Evolutionary conservation across 2,329 filamentous ascomycete genomes (phyloP).

Genomic region (Talaromyces sp.): DNA sequence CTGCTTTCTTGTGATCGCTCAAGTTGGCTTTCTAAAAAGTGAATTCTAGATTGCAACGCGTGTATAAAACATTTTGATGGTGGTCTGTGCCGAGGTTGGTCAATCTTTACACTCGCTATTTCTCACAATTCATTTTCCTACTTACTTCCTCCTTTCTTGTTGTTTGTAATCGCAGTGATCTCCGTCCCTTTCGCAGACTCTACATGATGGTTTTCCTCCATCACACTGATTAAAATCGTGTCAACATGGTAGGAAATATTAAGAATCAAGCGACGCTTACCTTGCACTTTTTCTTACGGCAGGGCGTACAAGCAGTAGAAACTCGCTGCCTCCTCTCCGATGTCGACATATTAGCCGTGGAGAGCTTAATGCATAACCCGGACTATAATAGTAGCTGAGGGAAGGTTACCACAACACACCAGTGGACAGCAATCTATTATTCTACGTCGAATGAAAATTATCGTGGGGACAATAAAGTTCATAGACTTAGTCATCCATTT

Average conservation of each 20-base stretch:
- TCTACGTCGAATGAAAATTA: no score
- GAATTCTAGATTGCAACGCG: background rate
- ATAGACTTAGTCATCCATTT: no score
- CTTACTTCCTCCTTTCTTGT: background rate
- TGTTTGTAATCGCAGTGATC: background rate
- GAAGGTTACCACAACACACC: no score
- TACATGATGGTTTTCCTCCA: background rate
- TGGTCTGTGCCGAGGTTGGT: background rate
- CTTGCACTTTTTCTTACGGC: background rate
- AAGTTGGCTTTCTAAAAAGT: background rate
- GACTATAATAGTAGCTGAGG: no score
- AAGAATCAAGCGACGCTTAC: background rate
- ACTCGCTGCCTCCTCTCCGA: background rate
- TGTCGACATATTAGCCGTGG: background rate
- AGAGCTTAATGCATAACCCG: no score
- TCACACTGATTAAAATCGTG: background rate
- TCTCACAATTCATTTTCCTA: no score
- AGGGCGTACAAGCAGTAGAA: background rate
- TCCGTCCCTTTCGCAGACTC: background rate
- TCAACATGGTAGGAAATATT: background rate
- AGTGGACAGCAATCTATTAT: no score
- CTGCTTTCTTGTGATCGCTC: background rate
- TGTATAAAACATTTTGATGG: background rate
- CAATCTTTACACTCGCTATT: background rate
- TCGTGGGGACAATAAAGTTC: no score